These are phyloP conservation scores for Primulina tabacum DNA, from an alignment of 257 asterid species.

Conservation along the genomic window DNA sequence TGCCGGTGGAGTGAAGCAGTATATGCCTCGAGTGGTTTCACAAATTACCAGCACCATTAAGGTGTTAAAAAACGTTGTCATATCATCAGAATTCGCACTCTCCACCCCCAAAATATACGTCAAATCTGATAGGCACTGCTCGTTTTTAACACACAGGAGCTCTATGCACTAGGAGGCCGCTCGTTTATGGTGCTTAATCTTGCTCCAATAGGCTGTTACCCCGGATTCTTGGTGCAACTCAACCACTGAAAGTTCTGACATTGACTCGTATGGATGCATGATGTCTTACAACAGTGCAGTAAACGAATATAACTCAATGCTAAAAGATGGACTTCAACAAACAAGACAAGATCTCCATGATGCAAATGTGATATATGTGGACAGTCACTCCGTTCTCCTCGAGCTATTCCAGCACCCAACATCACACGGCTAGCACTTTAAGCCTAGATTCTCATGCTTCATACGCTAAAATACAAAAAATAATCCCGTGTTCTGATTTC, in stretches of 20 bases:
- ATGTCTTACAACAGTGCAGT: conserved; percentile 55
- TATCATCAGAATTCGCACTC: neutral
- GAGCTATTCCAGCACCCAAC: conserved; percentile 56
- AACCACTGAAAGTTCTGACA: conserved; percentile 45
- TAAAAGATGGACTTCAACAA: conserved; percentile 36
- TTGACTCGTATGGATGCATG: conserved; percentile 57
- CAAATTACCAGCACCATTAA: conserved; percentile 47
- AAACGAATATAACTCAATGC: conserved; percentile 42
- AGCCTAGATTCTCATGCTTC: neutral
- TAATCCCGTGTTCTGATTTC: neutral
- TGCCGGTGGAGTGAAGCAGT: conserved; percentile 38
- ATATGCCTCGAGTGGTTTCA: conserved; percentile 41
- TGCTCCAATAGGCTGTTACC: conserved; percentile 75
- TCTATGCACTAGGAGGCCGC: conserved; percentile 50
- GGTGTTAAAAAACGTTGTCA: conserved; percentile 26
- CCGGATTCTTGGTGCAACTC: conserved; percentile 43
- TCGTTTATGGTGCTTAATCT: conserved; percentile 55
- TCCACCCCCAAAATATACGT: neutral
- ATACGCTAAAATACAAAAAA: neutral
- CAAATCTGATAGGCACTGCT: neutral
- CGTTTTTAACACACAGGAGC: conserved; percentile 33
- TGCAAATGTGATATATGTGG: conserved; percentile 47
- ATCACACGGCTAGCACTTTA: conserved; percentile 33
- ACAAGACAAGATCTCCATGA: conserved; percentile 35
- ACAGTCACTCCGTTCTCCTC: conserved; percentile 42